Evolutionary conservation across 225 moss, liverwort and hornwort species (phyloP).

Genomic region (Antitrichia curtipendula): DNA sequence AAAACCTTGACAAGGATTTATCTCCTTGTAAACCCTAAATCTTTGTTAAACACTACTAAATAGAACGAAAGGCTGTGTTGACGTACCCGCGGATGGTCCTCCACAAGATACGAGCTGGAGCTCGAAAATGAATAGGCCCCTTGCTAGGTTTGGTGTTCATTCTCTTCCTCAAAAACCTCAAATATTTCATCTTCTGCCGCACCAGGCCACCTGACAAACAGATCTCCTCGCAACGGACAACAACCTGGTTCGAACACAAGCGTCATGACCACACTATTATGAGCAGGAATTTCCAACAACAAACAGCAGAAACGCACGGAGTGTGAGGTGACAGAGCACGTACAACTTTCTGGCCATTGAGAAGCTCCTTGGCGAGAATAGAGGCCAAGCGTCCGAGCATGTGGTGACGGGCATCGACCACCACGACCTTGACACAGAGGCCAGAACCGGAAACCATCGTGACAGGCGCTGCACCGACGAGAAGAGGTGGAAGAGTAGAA

Average conservation of each 20-base stretch:
- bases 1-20: not conserved
- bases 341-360: slow-evolving; percentile 92
- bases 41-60: no score
- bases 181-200: slow-evolving; percentile 75
- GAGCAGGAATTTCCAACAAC: not conserved
- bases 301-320: not conserved
- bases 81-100: slow-evolving; percentile 62
- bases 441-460: slow-evolving; percentile 89
- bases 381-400: slow-evolving; percentile 92
- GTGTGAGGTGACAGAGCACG: not conserved
- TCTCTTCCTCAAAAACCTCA: slow-evolving; percentile 67
- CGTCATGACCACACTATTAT: not conserved
- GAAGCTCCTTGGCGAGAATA: slow-evolving; percentile 79
- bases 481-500: not conserved
- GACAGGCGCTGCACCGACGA: not conserved
- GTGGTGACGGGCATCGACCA: slow-evolving; percentile 91
- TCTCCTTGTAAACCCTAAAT: not conserved
- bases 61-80: not conserved
- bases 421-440: slow-evolving; percentile 65
- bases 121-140: slow-evolving; percentile 70
- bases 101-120: slow-evolving; percentile 71
- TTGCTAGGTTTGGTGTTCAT: slow-evolving; percentile 91
- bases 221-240: slow-evolving; percentile 63
- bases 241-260: slow-evolving; percentile 22
- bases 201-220: slow-evolving; percentile 72